Evolutionary conservation across 805 yeast genomes (phyloP).

Genomic region (Starmera caribaea): DNA sequence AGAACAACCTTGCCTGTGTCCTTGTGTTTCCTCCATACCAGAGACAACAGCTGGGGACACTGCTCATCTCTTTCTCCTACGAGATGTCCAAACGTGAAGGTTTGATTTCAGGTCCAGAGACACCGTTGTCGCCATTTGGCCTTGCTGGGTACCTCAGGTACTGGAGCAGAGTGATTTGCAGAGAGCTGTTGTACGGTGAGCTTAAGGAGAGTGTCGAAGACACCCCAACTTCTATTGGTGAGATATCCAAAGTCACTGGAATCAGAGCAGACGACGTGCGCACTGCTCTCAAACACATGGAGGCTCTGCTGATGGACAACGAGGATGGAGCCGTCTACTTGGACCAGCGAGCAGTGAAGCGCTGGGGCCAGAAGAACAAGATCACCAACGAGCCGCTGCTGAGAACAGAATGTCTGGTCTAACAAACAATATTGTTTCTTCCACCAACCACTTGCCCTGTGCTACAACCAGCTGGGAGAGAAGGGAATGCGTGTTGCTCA

Average conservation of each 20-base stretch:
- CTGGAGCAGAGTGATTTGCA: conserved; percentile 56
- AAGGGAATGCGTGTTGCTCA: too few species aligned
- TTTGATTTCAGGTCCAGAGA: conserved; percentile 78
- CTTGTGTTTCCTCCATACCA: conserved; percentile 91
- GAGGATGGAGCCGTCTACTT: too few species aligned
- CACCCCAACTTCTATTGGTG: conserved; percentile 35
- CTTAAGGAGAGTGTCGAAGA: too few species aligned
- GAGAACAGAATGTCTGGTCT: too few species aligned
- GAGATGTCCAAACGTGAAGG: conserved; percentile 59
- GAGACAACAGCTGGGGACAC: conserved; percentile 63
- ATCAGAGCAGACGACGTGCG: conserved; percentile 54
- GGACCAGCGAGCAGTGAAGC: too few species aligned
- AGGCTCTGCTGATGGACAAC: conserved; percentile 6
- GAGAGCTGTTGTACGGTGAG: conserved; percentile 33
- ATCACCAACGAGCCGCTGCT: too few species aligned
- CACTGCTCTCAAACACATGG: conserved; percentile 49
- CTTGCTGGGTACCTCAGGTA: conserved; percentile 57
- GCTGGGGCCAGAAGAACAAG: too few species aligned
- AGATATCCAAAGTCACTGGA: conserved; percentile 49
- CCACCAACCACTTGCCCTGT: too few species aligned
- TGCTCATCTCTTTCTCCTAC: conserved; percentile 78
- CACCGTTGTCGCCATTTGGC: conserved; percentile 83
- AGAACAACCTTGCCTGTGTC: conserved; percentile 85
- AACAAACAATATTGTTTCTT: too few species aligned
- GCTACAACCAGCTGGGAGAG: too few species aligned